Conservation (phyloP, 768 basidiomycete species). For the Vararia minispora region DNA sequence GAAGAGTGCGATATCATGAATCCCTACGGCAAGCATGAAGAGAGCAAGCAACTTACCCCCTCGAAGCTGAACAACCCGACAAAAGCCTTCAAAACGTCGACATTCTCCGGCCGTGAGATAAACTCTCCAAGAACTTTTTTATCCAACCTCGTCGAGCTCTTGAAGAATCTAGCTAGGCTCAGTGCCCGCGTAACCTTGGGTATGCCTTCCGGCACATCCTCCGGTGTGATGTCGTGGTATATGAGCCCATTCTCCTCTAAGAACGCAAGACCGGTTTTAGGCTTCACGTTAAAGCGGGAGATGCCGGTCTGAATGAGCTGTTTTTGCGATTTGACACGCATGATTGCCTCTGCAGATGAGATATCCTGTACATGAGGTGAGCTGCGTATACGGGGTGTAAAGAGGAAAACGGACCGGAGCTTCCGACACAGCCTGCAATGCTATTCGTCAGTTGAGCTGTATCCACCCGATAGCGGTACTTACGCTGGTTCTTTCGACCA, state of each 20-base stretch:
- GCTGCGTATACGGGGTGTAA: slow-evolving; percentile 5
- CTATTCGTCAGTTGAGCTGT: no score
- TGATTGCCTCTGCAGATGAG: slow-evolving; percentile 43
- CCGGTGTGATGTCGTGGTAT: slow-evolving; percentile 48
- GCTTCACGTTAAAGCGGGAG: slow-evolving; percentile 83
- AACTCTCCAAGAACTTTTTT: slow-evolving; percentile 92
- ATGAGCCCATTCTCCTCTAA: slow-evolving; percentile 91
- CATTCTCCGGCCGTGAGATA: slow-evolving; percentile 79
- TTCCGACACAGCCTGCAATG: no score
- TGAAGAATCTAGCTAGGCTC: slow-evolving; percentile 79
- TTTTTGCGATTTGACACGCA: slow-evolving; percentile 73
- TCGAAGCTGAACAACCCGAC: slow-evolving; percentile 85
- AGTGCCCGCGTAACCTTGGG: slow-evolving; percentile 37
- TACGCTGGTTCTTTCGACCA: slow-evolving; percentile 34
- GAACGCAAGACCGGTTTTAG: slow-evolving; percentile 82
- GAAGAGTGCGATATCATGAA: no score
- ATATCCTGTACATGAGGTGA: slow-evolving; percentile 34
- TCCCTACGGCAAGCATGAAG: neutral
- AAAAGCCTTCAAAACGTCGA: slow-evolving; percentile 78
- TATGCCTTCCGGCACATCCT: no score
- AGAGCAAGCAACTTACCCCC: slow-evolving; percentile 40
- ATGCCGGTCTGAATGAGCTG: slow-evolving; percentile 77
- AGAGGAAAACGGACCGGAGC: neutral
- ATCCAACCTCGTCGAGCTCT: slow-evolving; percentile 74
- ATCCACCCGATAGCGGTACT: no score